Conservation (phyloP, 306 rosid species). For the Corylus americana region DNA sequence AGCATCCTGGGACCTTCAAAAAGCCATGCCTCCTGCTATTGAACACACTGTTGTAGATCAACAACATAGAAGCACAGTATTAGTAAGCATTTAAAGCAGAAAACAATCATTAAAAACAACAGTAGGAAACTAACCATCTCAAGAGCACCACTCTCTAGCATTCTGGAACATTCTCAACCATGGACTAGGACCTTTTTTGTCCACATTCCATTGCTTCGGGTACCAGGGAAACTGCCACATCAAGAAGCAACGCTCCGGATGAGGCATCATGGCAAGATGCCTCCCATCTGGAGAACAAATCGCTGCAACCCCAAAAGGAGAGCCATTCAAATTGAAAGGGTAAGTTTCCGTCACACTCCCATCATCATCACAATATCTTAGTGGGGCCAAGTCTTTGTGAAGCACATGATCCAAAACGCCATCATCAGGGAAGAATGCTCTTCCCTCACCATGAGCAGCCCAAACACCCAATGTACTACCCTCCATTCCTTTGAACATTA, state of each 20-base stretch:
- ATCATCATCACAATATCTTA: constrained; percentile 83
- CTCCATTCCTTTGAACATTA: constrained; percentile 84
- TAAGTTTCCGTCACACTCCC: constrained; percentile 76
- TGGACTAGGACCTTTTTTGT: constrained; percentile 83
- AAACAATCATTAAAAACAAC: not conserved
- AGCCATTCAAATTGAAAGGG: constrained; percentile 88
- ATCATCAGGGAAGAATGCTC: constrained; percentile 82
- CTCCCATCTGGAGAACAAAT: constrained; percentile 93
- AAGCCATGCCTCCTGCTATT: not conserved
- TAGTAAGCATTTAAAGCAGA: not conserved
- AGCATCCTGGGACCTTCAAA: not conserved
- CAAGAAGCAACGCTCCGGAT: constrained; percentile 92
- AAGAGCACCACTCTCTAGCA: constrained; percentile 47
- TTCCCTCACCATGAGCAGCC: constrained; percentile 94
- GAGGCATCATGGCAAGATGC: constrained; percentile 98
- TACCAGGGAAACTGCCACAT: constrained; percentile 98
- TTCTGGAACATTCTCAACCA: constrained; percentile 92
- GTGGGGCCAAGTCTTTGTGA: constrained; percentile 70
- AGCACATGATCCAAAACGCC: constrained; percentile 57
- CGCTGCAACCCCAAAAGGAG: constrained; percentile 84
- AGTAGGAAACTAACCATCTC: constrained; percentile 2
- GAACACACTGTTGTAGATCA: not conserved
- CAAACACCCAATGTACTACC: constrained; percentile 86
- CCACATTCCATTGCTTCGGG: constrained; percentile 83
- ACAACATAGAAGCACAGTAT: not conserved